Conservation (phyloP, 2,329 filamentous ascomycete species). For the Ceratocystis ficicola region DNA sequence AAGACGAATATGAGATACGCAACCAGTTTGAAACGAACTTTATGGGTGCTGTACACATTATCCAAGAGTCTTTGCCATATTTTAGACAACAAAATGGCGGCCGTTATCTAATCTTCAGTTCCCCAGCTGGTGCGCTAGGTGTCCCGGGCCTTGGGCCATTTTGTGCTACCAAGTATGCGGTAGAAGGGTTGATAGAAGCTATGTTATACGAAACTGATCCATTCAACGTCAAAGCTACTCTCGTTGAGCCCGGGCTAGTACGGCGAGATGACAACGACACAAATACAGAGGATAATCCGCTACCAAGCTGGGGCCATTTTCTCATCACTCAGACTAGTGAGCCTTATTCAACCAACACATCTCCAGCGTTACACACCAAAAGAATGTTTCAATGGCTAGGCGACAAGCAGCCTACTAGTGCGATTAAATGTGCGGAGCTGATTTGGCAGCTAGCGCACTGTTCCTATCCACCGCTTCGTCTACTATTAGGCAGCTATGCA, state of each 20-base stretch:
- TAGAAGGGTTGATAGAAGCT: conserved; percentile 88
- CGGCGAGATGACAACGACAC: conserved; percentile 60
- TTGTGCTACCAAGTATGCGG: conserved; percentile 93
- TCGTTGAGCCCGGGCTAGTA: conserved; percentile 84
- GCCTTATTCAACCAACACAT: conserved; percentile 63
- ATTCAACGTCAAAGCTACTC: conserved; percentile 85
- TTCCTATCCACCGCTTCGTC: conserved; percentile 74
- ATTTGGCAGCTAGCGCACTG: conserved; percentile 94
- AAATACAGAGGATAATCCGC: conserved; percentile 40
- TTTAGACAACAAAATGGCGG: conserved; percentile 66
- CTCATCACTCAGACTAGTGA: conserved; percentile 75
- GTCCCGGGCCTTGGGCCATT: conserved; percentile 88
- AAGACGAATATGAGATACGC: conserved; percentile 85
- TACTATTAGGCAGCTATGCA: conserved; percentile 85
- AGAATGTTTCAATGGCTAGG: conserved; percentile 91
- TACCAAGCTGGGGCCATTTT: conserved; percentile 85
- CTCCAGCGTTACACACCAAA: conserved; percentile 77
- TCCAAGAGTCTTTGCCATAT: conserved; percentile 77
- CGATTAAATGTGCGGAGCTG: conserved; percentile 82
- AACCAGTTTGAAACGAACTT: conserved; percentile 98
- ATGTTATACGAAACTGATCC: conserved; percentile 90
- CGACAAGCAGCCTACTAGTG: conserved; percentile 82
- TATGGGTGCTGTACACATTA: conserved; percentile 86
- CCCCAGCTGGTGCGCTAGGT: conserved; percentile 80
- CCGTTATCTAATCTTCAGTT: conserved; percentile 88